These are phyloP conservation scores for Scedosporium aurantiacum DNA, from an alignment of 2,329 filamentous ascomycete species.

Conservation along the genomic window DNA sequence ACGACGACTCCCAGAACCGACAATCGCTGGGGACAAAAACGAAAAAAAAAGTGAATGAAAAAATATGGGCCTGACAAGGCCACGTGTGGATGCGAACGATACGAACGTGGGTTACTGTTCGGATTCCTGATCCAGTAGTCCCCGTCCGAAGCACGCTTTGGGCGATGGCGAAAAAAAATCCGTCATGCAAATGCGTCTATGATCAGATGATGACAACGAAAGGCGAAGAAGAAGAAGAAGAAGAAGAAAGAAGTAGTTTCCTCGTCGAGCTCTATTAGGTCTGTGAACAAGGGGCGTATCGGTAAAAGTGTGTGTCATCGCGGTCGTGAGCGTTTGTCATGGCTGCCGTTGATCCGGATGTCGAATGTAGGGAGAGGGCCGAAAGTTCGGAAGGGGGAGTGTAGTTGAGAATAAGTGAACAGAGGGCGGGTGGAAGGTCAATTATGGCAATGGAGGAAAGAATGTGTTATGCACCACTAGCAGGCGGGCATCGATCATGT, in stretches of 20 bases:
- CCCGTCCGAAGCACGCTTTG: not conserved
- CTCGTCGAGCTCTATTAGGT: not conserved
- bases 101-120: not conserved
- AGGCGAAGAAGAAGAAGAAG: not conserved
- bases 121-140: not conserved
- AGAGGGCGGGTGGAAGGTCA: not conserved
- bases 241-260: slow-evolving; percentile 1
- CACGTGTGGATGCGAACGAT: slow-evolving; percentile 1
- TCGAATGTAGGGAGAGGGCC: not conserved
- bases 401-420: not conserved
- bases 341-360: not conserved
- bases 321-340: not conserved
- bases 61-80: not conserved
- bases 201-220: not conserved
- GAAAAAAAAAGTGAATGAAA: not conserved
- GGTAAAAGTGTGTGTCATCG: slow-evolving; percentile 4
- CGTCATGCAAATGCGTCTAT: not conserved
- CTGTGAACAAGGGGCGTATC: not conserved
- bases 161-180: not conserved
- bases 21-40: not conserved
- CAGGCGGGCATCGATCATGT: no score
- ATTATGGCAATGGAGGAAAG: not conserved
- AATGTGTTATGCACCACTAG: no score
- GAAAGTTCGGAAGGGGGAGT: not conserved
- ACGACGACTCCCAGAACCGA: not conserved